Conservation (phyloP, 1,139 yeast species). For the Keqinozyma sinolaborantium region DNA sequence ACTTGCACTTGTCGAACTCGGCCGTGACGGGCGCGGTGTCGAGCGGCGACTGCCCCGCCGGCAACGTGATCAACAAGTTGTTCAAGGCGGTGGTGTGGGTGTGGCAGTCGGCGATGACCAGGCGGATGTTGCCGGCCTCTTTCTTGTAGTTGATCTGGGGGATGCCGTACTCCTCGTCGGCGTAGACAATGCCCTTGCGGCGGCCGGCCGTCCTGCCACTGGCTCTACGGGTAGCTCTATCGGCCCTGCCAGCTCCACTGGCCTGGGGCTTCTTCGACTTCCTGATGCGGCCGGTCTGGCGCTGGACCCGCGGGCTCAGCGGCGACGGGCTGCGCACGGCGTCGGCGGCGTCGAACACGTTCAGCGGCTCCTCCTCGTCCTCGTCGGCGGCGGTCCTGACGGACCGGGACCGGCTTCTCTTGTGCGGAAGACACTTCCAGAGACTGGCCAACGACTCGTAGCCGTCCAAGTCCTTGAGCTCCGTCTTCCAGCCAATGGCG, state of each 20-base stretch:
- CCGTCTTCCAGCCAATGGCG: conserved; percentile 64
- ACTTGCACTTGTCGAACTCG: conserved; percentile 71
- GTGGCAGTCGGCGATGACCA: conserved; percentile 71
- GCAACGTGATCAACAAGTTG: conserved; percentile 61
- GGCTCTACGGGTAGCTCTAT: conserved; percentile 8
- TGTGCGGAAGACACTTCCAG: conserved; percentile 33
- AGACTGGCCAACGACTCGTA: conserved; percentile 50
- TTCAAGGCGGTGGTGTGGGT: conserved; percentile 70
- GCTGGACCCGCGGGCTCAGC: conserved; percentile 11
- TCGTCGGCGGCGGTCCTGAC: conserved; percentile 4
- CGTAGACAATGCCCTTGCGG: conserved; percentile 29
- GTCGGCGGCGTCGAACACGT: conserved; percentile 11
- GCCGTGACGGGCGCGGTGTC: conserved; percentile 58
- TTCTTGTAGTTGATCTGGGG: conserved; percentile 67
- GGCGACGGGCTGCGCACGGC: conserved; percentile 14
- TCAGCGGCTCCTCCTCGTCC: conserved; percentile 5
- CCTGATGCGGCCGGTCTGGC: conserved; percentile 4
- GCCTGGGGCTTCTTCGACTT: conserved; percentile 3
- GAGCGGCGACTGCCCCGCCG: conserved; percentile 51
- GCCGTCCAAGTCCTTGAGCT: conserved; percentile 48
- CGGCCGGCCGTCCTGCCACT: conserved; percentile 17
- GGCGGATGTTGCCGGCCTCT: conserved; percentile 72
- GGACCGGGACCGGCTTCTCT: conserved; percentile 8
- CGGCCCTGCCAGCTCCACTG: conserved; percentile 4
- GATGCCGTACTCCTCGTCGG: conserved; percentile 56